These are phyloP conservation scores for Dioscorea zingiberensis DNA, from an alignment of 106 monocot genomes.

Conservation along the genomic window DNA sequence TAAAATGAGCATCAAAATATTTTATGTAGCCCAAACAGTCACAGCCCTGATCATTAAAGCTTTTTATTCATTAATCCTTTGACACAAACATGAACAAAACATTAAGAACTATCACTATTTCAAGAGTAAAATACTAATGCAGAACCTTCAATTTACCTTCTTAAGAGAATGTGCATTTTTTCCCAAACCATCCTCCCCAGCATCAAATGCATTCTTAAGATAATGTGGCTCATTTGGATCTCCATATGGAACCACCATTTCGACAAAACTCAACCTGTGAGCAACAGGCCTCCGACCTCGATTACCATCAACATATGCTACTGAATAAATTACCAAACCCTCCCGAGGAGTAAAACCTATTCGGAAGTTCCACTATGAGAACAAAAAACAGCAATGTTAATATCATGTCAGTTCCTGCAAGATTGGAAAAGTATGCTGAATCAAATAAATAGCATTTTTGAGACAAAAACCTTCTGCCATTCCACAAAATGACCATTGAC, in stretches of 20 bases:
- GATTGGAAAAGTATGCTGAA: no score
- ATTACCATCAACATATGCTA: slow-evolving; percentile 92
- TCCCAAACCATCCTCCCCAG: slow-evolving; percentile 95
- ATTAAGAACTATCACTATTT: no score
- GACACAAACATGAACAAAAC: no score
- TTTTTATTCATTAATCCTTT: not conserved
- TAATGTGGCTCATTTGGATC: slow-evolving; percentile 99
- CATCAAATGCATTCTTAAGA: slow-evolving; percentile 98
- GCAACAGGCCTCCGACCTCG: slow-evolving; percentile 89
- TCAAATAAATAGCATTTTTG: no score
- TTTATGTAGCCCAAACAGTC: slow-evolving; percentile 97
- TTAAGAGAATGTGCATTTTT: slow-evolving; percentile 98
- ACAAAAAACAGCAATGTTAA: slow-evolving; percentile 2
- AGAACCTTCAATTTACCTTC: slow-evolving; percentile 33
- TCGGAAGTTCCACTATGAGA: slow-evolving; percentile 86
- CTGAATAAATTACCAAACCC: slow-evolving; percentile 89
- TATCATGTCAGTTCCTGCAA: no score
- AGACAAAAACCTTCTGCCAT: slow-evolving; percentile 88
- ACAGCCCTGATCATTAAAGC: slow-evolving; percentile 51
- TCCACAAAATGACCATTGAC: slow-evolving; percentile 85
- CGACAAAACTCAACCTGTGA: slow-evolving; percentile 91
- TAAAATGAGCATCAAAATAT: slow-evolving; percentile 98
- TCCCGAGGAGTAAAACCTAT: slow-evolving; percentile 97
- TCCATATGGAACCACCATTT: slow-evolving; percentile 99
- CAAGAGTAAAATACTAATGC: no score